A percentile compares a stretch with the other conserved stretches of the same genome.
Conservation (phyloP, 1,284 basidiomycete genomes). For the Trichosporon sp. region DNA sequence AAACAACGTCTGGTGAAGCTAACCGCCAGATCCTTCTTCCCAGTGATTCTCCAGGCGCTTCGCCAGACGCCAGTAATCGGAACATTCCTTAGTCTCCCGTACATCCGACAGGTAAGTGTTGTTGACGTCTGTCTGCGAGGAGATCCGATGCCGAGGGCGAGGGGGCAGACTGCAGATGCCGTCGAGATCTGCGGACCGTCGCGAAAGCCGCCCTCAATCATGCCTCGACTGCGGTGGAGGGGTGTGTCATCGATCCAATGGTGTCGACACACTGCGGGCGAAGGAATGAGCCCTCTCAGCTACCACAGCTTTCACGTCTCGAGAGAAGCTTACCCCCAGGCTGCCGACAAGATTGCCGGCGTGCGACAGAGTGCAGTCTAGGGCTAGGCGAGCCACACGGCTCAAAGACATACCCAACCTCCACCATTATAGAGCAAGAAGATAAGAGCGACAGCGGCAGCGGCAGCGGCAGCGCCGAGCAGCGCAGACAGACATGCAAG, state of each 20-base stretch:
- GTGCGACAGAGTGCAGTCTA: conserved; percentile 47
- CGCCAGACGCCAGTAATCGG: conserved; percentile 92
- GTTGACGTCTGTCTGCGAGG: background rate
- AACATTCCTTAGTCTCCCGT: conserved; percentile 76
- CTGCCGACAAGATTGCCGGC: conserved; percentile 43
- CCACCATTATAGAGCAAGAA: background rate
- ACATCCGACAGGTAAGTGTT: conserved; percentile 56
- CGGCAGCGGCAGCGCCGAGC: background rate
- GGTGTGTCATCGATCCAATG: no score
- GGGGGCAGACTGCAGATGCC: background rate
- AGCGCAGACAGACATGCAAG: no score
- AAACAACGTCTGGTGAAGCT: background rate
- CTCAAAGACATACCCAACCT: background rate
- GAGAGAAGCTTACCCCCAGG: background rate
- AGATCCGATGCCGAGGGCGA: background rate
- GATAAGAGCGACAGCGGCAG: no score
- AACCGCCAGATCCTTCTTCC: conserved; percentile 87
- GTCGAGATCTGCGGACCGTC: no score
- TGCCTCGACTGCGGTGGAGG: no score
- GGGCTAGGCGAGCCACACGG: background rate
- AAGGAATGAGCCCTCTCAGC: background rate
- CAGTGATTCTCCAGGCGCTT: conserved; percentile 92
- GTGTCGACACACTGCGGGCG: no score
- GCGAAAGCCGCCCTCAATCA: no score
- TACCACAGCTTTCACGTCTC: no score